A percentile compares a stretch with the other conserved stretches of the same genome.
Evolutionary conservation across 2,329 filamentous ascomycete genomes (phyloP).

Genomic region (Hypomyces perniciosus): DNA sequence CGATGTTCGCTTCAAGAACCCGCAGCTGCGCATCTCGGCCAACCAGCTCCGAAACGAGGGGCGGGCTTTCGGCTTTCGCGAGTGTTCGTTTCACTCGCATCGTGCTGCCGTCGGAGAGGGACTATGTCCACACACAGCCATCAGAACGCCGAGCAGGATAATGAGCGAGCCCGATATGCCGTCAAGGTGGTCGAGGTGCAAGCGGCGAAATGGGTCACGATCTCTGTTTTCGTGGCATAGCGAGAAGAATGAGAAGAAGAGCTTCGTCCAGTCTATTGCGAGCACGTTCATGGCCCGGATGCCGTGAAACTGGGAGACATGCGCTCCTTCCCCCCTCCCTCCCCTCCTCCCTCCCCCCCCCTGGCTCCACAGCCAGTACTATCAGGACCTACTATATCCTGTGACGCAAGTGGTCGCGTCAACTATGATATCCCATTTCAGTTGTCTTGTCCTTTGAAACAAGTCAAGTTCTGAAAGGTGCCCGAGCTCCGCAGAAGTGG

Average conservation of each 20-base stretch:
- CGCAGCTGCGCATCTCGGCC: constrained; percentile 51
- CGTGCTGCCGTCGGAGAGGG: constrained; percentile 48
- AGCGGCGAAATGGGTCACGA: constrained; percentile 3
- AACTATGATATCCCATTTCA: too few species aligned
- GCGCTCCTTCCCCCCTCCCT: too few species aligned
- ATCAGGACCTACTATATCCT: too few species aligned
- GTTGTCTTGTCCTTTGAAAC: too few species aligned
- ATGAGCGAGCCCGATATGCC: constrained; percentile 11
- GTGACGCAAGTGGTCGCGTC: too few species aligned
- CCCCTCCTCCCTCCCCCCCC: too few species aligned
- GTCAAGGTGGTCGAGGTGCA: constrained; percentile 2
- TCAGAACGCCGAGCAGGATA: constrained; percentile 7
- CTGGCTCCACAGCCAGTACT: too few species aligned
- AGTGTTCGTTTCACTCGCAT: constrained; percentile 57
- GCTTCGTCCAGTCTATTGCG: constrained; percentile 6
- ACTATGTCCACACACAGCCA: constrained; percentile 42
- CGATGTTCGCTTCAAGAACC: constrained; percentile 53
- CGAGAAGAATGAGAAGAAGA: background rate
- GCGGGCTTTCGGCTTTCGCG: constrained; percentile 54
- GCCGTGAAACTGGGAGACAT: background rate
- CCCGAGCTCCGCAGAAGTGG: too few species aligned
- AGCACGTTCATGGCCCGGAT: background rate
- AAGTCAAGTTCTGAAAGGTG: too few species aligned
- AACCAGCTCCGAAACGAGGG: constrained; percentile 52
- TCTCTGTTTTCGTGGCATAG: constrained; percentile 10